A percentile compares a stretch with the other conserved stretches of the same genome.
These are phyloP conservation scores for Xerocomellus intermedius DNA, from an alignment of 768 basidiomycete species.

Conservation along the genomic window DNA sequence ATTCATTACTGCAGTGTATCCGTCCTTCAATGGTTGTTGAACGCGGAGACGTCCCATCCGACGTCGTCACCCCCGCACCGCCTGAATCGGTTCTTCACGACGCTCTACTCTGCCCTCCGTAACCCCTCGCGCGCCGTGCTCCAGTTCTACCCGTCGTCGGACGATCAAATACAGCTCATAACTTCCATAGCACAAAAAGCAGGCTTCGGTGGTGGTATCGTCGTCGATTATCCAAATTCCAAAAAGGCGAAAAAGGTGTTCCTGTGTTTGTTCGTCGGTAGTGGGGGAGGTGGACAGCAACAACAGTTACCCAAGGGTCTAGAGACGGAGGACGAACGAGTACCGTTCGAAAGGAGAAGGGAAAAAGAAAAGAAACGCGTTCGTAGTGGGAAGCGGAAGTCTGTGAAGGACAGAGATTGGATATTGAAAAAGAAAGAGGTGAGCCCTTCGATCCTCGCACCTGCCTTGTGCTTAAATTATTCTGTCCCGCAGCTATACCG, in stretches of 20 bases:
- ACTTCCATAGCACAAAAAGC: constrained; percentile 90
- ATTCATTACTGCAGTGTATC: constrained; percentile 67
- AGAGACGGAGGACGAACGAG: constrained; percentile 65
- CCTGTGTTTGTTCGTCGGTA: constrained; percentile 87
- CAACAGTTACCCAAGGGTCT: constrained; percentile 77
- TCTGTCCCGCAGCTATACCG: constrained; percentile 62
- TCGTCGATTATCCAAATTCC: constrained; percentile 97
- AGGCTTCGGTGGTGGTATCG: constrained; percentile 94
- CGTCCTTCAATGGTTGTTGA: constrained; percentile 97
- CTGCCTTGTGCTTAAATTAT: constrained; percentile 1
- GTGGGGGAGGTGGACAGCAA: constrained; percentile 53
- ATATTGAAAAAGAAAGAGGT: constrained; percentile 97
- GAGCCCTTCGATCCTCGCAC: constrained; percentile 16
- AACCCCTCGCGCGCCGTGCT: constrained; percentile 85
- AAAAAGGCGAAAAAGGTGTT: constrained; percentile 96
- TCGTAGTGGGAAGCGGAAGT: constrained; percentile 68
- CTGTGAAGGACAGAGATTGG: constrained; percentile 82
- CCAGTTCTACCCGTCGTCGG: constrained; percentile 96
- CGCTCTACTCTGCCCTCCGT: constrained; percentile 80
- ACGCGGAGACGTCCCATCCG: constrained; percentile 89
- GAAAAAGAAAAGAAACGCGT: constrained; percentile 59
- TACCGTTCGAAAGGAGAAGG: constrained; percentile 74
- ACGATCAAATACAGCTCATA: constrained; percentile 95
- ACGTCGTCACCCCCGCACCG: constrained; percentile 89
- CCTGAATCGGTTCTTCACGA: constrained; percentile 87